Conservation (phyloP, 1,139 yeast species). For the Protomyces inundatus region DNA sequence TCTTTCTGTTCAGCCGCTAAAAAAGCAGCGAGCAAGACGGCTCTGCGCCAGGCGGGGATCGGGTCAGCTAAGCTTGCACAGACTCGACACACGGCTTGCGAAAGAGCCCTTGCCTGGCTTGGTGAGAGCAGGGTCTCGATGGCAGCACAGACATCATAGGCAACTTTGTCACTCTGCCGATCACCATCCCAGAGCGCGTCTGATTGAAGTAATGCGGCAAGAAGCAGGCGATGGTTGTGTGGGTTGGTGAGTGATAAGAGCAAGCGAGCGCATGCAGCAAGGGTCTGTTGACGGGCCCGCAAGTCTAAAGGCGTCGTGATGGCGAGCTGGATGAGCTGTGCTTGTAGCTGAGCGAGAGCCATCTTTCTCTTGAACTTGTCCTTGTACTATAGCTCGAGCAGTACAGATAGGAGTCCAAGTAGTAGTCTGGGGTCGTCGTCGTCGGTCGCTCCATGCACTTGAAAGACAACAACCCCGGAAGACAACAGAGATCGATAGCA, state of each 20-base stretch:
- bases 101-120: neutral
- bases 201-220: neutral
- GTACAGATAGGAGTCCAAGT: too few species aligned
- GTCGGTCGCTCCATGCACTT: too few species aligned
- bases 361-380: neutral
- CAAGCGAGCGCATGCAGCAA: neutral
- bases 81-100: neutral
- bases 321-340: neutral
- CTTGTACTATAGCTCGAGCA: neutral
- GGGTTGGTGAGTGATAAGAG: constrained; percentile 5
- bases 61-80: neutral
- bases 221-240: neutral
- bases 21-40: constrained; percentile 3
- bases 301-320: neutral
- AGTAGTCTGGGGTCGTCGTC: too few species aligned
- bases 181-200: neutral
- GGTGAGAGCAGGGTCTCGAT: neutral
- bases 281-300: neutral
- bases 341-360: neutral
- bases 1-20: constrained; percentile 12
- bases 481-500: neutral
- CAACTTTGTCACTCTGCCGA: neutral
- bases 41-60: constrained; percentile 7
- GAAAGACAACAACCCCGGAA: too few species aligned
- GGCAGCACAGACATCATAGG: neutral